These are phyloP conservation scores for Fusarium austroafricanum DNA, from an alignment of 2,329 filamentous ascomycete species.

Conservation along the genomic window DNA sequence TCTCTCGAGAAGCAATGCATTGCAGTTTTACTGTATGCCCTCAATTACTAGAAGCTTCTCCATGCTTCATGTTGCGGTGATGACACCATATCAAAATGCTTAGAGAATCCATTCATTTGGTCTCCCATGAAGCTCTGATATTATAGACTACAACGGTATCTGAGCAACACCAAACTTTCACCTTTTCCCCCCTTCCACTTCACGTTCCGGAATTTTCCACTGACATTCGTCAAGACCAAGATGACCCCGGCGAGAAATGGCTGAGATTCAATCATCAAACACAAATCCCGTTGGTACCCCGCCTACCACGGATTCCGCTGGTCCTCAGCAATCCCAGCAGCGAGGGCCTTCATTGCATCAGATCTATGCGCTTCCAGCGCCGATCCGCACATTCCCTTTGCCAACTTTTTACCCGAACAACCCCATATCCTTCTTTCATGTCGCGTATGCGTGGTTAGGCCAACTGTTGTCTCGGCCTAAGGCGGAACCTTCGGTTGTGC, in stretches of 20 bases:
- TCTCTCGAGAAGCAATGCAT: neutral
- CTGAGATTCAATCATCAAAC: conserved; percentile 52
- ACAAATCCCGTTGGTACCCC: conserved; percentile 38
- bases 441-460: conserved; percentile 80
- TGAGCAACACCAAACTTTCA: conserved; percentile 64
- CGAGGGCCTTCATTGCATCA: conserved; percentile 67
- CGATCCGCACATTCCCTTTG: conserved; percentile 83
- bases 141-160: conserved; percentile 98
- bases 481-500: conserved; percentile 71
- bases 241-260: conserved; percentile 60
- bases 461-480: conserved; percentile 76
- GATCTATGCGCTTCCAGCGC: conserved; percentile 84
- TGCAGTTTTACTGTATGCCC: neutral
- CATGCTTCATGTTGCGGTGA: conserved; percentile 59
- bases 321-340: conserved; percentile 44
- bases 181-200: conserved; percentile 1
- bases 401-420: conserved; percentile 93
- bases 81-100: conserved; percentile 69
- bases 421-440: conserved; percentile 85
- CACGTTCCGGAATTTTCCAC: neutral
- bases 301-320: conserved; percentile 37
- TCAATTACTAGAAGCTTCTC: neutral
- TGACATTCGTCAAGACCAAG: conserved; percentile 54
- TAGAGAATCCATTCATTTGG: conserved; percentile 70
- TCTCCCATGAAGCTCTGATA: conserved; percentile 70